phyloP scores from a whole-genome alignment of 139 green algal genomes.

The Desmodesmus armatus region DNA sequence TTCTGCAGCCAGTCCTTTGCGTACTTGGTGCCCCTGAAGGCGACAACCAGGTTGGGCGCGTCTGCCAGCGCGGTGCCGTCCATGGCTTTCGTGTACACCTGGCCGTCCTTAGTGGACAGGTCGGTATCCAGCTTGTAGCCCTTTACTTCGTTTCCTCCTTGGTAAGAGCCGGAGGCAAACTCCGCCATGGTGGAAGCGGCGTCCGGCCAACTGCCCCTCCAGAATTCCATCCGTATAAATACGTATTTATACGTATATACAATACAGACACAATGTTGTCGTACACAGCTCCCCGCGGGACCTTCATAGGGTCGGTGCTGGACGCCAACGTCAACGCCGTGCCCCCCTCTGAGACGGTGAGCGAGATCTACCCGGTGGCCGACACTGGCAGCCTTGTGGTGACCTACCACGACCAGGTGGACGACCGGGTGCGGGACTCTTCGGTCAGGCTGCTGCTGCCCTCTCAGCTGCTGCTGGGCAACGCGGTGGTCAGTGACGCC shows the following conservation, averaged over 20 bases:
- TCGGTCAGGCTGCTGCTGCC: neutral
- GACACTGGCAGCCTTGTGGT: neutral
- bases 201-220: too few relatives aligned
- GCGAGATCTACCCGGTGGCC: neutral
- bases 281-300: neutral
- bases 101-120: neutral
- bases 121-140: neutral
- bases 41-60: neutral
- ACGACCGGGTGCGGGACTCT: neutral
- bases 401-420: neutral
- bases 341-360: neutral
- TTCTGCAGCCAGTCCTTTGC: neutral
- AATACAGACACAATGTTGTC: neutral
- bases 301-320: neutral
- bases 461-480: neutral
- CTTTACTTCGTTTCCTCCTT: neutral
- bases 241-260: neutral
- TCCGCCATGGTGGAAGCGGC: neutral
- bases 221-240: neutral
- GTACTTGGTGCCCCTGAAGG: neutral
- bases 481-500: neutral
- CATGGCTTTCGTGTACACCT: neutral
- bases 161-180: neutral
- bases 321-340: neutral
- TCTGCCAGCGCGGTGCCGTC: neutral